phyloP scores from a whole-genome alignment of 2,329 filamentous ascomycete genomes.

The Tricladium varicosporioides region DNA sequence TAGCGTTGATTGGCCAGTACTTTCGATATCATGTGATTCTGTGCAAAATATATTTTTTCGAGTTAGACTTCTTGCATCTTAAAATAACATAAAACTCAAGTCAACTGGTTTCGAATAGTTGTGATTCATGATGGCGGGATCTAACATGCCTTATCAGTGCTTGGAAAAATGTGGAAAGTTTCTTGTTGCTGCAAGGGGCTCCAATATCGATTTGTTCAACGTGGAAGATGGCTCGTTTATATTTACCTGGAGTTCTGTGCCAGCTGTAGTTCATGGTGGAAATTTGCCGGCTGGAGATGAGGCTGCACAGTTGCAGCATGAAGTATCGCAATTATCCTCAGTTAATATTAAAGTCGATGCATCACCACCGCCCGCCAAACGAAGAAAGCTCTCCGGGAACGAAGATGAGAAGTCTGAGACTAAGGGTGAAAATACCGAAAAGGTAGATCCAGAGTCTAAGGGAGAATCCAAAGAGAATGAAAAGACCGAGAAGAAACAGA shows the following conservation, averaged over 20 bases:
- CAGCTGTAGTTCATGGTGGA: conserved; percentile 6
- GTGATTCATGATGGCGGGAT: no score
- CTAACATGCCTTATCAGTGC: conserved; percentile 60
- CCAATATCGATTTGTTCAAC: conserved; percentile 67
- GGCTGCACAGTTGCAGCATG: not conserved
- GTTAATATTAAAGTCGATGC: conserved; percentile 12
- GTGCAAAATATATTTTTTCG: not conserved
- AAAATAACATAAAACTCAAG: not conserved
- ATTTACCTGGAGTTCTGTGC: conserved; percentile 39
- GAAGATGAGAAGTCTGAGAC: conserved; percentile 8
- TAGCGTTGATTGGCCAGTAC: not conserved
- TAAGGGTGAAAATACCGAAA: conserved; percentile 1
- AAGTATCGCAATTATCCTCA: conserved; percentile 11
- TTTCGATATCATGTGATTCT: not conserved
- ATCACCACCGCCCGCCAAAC: conserved; percentile 30
- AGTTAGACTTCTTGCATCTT: not conserved
- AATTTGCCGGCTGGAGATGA: not conserved
- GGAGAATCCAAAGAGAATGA: not conserved
- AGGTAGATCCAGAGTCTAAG: not conserved
- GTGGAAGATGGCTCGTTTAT: conserved; percentile 56
- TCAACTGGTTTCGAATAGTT: not conserved
- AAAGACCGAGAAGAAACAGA: conserved; percentile 14
- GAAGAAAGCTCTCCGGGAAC: conserved; percentile 29
- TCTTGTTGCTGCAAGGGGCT: conserved; percentile 72
- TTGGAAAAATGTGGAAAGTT: conserved; percentile 53